A percentile compares a stretch with the other conserved stretches of the same genome.
phyloP scores from a whole-genome alignment of 352 stramenopile species.

The Phytophthora quininea region DNA sequence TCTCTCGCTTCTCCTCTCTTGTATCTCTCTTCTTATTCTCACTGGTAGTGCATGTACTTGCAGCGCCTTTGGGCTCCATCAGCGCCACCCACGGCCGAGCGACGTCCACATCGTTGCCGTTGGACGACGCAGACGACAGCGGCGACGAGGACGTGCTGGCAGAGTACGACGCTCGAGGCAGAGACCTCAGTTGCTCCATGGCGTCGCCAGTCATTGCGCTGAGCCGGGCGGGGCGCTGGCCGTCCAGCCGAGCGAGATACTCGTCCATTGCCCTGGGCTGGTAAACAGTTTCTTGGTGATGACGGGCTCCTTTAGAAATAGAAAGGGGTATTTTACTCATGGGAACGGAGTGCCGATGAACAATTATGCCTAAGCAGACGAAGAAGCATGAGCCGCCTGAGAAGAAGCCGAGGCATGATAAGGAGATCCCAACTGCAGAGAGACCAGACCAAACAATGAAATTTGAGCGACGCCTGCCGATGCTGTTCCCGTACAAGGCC shows the following conservation, averaged over 20 bases:
- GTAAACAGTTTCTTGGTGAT: no score
- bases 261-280: background rate
- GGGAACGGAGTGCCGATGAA: no score
- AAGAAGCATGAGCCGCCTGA: no score
- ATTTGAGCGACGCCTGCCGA: no score
- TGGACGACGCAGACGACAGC: slow-evolving; percentile 21
- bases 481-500: no score
- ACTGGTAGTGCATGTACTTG: background rate
- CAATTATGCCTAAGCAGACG: no score
- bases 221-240: no score
- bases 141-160: slow-evolving; percentile 21
- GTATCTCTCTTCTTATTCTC: background rate
- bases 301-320: no score
- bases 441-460: no score
- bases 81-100: slow-evolving; percentile 20
- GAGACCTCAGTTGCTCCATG: background rate
- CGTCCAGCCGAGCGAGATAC: background rate
- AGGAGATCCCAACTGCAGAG: no score
- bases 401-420: no score
- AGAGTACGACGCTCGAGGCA: background rate
- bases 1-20: slow-evolving; percentile 4
- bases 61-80: slow-evolving; percentile 13
- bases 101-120: slow-evolving; percentile 8
- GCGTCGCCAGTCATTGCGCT: background rate
- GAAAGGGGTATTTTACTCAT: no score